A percentile compares a stretch with the other conserved stretches of the same genome.
These are phyloP conservation scores for Plectosphaerella plurivora DNA, from an alignment of 2,329 filamentous ascomycete genomes.

Conservation along the genomic window DNA sequence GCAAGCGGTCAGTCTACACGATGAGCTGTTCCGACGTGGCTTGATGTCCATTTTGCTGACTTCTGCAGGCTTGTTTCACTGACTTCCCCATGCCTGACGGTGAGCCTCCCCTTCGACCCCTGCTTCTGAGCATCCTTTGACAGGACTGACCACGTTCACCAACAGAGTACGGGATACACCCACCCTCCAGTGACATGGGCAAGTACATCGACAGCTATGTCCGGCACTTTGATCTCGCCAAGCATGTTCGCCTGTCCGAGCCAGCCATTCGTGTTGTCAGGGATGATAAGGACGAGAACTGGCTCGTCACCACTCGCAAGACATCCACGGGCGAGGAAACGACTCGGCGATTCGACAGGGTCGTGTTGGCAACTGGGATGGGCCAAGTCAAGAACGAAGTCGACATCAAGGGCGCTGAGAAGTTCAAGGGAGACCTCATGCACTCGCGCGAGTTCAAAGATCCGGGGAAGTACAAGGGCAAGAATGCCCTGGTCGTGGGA, in stretches of 20 bases:
- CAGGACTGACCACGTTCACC: background rate
- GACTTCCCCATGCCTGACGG: constrained; percentile 31
- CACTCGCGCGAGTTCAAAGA: constrained; percentile 13
- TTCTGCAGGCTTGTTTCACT: constrained; percentile 2
- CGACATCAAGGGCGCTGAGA: constrained; percentile 9
- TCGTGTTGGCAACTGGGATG: constrained; percentile 9
- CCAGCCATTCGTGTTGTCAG: constrained; percentile 4
- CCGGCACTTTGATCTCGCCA: constrained; percentile 29
- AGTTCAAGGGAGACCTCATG: constrained; percentile 10
- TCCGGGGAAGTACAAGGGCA: constrained; percentile 4
- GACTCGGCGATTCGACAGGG: constrained; percentile 3
- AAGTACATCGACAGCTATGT: constrained; percentile 35
- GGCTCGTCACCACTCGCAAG: background rate
- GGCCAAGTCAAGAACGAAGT: constrained; percentile 5
- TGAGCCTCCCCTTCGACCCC: constrained; percentile 13
- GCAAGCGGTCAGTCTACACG: constrained; percentile 3
- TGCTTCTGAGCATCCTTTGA: background rate
- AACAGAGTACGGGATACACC: constrained; percentile 19
- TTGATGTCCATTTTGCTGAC: background rate
- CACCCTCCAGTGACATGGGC: constrained; percentile 21
- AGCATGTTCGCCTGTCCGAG: constrained; percentile 17
- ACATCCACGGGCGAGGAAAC: background rate
- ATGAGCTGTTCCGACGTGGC: too few relatives aligned
- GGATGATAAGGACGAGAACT: constrained; percentile 4
- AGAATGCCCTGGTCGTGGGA: constrained; percentile 69